Evolutionary conservation across 2,329 filamentous ascomycete genomes (phyloP).

Genomic region (Curvularia eragrostidis): DNA sequence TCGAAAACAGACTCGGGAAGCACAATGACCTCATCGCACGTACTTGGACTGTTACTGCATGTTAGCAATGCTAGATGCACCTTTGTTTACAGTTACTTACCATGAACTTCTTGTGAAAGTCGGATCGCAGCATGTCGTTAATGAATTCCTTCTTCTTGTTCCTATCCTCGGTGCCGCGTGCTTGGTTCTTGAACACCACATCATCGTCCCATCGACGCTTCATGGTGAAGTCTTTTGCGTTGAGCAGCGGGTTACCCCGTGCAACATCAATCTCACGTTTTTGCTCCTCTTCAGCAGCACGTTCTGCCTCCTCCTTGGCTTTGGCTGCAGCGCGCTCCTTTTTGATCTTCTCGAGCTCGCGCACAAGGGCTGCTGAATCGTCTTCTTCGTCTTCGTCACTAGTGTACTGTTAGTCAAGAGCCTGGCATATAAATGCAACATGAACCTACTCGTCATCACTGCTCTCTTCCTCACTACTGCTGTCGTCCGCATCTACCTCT

Average conservation of each 20-base stretch:
- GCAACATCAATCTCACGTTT: conserved; percentile 88
- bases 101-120: conserved; percentile 99
- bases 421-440: neutral
- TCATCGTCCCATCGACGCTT: conserved; percentile 98
- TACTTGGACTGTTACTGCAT: conserved; percentile 42
- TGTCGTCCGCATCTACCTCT: conserved; percentile 82
- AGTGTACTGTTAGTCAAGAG: conserved; percentile 20
- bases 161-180: conserved; percentile 90
- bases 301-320: conserved; percentile 82
- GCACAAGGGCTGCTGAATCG: conserved; percentile 85
- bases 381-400: conserved; percentile 68
- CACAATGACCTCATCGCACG: conserved; percentile 42
- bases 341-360: conserved; percentile 94
- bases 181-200: conserved; percentile 99
- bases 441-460: conserved; percentile 64
- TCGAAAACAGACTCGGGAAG: neutral
- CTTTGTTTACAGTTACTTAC: conserved; percentile 48
- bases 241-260: conserved; percentile 88
- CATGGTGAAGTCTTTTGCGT: conserved; percentile 85
- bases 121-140: conserved; percentile 90
- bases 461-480: conserved; percentile 60
- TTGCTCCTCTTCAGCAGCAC: conserved; percentile 80
- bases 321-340: conserved; percentile 81
- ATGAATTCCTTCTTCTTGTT: conserved; percentile 95
- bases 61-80: conserved; percentile 16